Conservation (phyloP, 164 flowering plant genomes). For the Nymphaea colorata region DNA sequence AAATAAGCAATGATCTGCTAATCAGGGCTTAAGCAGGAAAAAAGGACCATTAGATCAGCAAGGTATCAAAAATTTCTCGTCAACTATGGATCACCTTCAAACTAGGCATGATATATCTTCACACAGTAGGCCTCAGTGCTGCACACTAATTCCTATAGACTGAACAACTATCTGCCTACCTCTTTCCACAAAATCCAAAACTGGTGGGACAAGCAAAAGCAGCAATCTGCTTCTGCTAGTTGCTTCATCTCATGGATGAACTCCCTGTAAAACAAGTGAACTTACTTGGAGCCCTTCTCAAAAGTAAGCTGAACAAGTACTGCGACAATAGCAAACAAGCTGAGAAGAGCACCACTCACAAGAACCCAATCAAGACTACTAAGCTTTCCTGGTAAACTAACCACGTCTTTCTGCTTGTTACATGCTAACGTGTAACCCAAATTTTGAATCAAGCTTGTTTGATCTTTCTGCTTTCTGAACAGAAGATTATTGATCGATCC, state of each 20-base stretch:
- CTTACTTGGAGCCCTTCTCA: background rate
- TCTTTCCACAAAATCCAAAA: background rate
- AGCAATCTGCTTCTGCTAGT: background rate
- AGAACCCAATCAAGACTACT: conserved; percentile 39
- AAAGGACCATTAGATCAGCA: background rate
- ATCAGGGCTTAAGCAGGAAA: background rate
- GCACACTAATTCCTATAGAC: background rate
- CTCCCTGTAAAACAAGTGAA: background rate
- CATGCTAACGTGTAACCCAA: conserved; percentile 5
- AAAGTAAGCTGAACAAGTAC: background rate
- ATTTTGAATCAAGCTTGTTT: background rate
- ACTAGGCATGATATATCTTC: background rate
- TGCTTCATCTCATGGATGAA: background rate
- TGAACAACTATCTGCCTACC: background rate
- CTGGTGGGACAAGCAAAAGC: background rate
- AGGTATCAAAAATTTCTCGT: background rate
- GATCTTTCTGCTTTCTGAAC: background rate
- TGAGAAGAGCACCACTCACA: conserved; percentile 42
- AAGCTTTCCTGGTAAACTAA: conserved; percentile 10
- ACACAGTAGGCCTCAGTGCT: no score
- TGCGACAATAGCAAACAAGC: conserved; percentile 38
- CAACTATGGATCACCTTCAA: background rate
- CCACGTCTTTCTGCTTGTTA: conserved; percentile 8
- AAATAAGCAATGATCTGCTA: no score
- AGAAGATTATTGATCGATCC: no score